These are phyloP conservation scores for Podospora pseudocomata DNA, from an alignment of 495 filamentous ascomycete species.

Conservation along the genomic window DNA sequence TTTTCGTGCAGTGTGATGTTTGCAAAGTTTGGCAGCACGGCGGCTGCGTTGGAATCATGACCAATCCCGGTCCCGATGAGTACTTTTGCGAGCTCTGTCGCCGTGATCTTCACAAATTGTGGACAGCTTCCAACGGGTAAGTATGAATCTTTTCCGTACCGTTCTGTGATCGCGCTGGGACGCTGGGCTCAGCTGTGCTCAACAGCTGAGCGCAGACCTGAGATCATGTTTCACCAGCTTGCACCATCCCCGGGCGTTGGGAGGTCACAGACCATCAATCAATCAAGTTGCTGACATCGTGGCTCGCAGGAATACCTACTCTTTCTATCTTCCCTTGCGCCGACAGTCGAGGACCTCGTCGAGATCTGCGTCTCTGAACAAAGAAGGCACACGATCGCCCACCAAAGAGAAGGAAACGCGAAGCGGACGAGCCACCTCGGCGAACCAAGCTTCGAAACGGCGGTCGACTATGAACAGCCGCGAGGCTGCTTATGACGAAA, in stretches of 20 bases:
- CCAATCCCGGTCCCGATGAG: slow-evolving; percentile 88
- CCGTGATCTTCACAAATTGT: slow-evolving; percentile 83
- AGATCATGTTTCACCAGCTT: slow-evolving; percentile 25
- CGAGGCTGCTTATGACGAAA: slow-evolving; percentile 92
- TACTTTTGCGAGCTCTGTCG: slow-evolving; percentile 97
- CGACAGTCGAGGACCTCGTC: slow-evolving; percentile 45
- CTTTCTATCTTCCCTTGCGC: slow-evolving; percentile 53
- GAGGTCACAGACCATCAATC: neutral
- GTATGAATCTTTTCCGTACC: slow-evolving; percentile 32
- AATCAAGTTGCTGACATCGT: slow-evolving; percentile 30
- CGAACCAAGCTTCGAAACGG: slow-evolving; percentile 62
- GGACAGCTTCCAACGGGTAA: slow-evolving; percentile 79
- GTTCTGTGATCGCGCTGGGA: slow-evolving; percentile 11
- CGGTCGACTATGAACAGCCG: slow-evolving; percentile 97
- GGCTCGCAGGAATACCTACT: slow-evolving; percentile 50
- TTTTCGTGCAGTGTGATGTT: slow-evolving; percentile 96
- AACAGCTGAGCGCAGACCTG: slow-evolving; percentile 18
- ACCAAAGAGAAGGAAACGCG: slow-evolving; percentile 48
- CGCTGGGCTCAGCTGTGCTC: slow-evolving; percentile 27
- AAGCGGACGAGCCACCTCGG: slow-evolving; percentile 44
- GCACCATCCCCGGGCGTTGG: neutral
- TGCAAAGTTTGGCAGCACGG: slow-evolving; percentile 99
- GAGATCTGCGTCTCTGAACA: slow-evolving; percentile 55
- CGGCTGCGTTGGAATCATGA: slow-evolving; percentile 95
- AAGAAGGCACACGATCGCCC: slow-evolving; percentile 50